Conservation (phyloP, 2,329 filamentous ascomycete genomes). For the Teratosphaeria pseudoeucalypti region DNA sequence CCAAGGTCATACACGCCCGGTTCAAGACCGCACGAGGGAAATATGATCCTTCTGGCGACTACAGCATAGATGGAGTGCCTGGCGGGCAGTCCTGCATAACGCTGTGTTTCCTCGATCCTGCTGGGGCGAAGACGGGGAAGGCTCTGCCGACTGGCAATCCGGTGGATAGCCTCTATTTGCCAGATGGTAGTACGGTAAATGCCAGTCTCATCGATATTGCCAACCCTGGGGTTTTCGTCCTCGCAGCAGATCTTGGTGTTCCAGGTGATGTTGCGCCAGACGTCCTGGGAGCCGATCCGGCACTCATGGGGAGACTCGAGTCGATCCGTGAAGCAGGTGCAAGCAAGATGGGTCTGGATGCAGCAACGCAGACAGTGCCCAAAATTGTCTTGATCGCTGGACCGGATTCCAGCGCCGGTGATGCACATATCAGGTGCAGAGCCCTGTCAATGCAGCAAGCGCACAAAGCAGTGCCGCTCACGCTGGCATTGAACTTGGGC, state of each 20-base stretch:
- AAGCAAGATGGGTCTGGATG: constrained; percentile 49
- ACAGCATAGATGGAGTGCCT: constrained; percentile 54
- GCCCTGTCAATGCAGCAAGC: constrained; percentile 36
- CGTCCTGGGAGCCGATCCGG: constrained; percentile 41
- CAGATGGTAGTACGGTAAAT: constrained; percentile 29
- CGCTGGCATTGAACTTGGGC: constrained; percentile 33
- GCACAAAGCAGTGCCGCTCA: constrained; percentile 35
- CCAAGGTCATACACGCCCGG: constrained; percentile 49
- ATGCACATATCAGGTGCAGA: constrained; percentile 30
- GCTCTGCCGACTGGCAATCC: constrained; percentile 50
- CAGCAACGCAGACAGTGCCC: constrained; percentile 44
- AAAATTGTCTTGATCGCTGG: constrained; percentile 50
- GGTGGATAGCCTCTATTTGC: constrained; percentile 37
- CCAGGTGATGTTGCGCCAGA: constrained; percentile 39
- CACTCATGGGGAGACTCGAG: constrained; percentile 44
- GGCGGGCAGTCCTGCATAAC: constrained; percentile 48
- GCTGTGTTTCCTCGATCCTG: constrained; percentile 52
- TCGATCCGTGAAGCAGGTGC: constrained; percentile 48
- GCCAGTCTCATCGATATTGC: constrained; percentile 54
- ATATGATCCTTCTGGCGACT: constrained; percentile 37
- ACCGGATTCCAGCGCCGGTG: constrained; percentile 6
- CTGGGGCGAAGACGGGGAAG: constrained; percentile 52
- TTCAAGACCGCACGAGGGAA: constrained; percentile 44
- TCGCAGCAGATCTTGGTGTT: constrained; percentile 43
- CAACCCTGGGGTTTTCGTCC: constrained; percentile 55